phyloP scores from a whole-genome alignment of 2,329 filamentous ascomycete species.

The Lachnum nothofagi region DNA sequence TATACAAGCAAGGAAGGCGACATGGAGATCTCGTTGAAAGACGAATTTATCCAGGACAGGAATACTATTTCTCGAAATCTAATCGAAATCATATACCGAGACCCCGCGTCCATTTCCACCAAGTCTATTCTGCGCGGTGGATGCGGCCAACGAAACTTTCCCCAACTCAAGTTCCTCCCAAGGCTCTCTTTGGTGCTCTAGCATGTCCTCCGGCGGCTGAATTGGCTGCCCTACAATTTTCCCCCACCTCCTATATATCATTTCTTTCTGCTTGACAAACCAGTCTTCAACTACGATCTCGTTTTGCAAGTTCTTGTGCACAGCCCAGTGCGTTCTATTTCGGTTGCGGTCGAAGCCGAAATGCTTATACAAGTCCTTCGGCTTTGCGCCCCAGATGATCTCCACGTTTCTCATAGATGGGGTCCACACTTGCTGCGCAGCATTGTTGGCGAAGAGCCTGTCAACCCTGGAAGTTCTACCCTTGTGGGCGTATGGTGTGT shows the following conservation, averaged over 20 bases:
- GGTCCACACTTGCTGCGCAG: neutral
- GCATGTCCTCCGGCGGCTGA: neutral
- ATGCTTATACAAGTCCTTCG: no score
- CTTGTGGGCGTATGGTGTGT: neutral
- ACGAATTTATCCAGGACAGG: no score
- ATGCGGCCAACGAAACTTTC: neutral
- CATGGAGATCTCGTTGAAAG: constrained; percentile 17
- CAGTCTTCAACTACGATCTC: neutral
- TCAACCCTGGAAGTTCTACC: neutral
- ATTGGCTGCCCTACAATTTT: neutral
- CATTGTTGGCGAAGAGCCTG: neutral
- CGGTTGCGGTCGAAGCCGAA: neutral
- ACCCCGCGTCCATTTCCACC: no score
- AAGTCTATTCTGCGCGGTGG: neutral
- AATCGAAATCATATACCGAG: no score
- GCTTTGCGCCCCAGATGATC: neutral
- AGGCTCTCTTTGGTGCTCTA: neutral
- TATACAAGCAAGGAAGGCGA: constrained; percentile 23
- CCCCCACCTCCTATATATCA: neutral
- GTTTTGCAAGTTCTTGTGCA: neutral
- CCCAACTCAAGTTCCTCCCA: neutral
- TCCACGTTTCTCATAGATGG: neutral
- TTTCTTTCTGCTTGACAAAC: neutral
- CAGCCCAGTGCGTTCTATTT: neutral
- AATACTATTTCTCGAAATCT: no score